Evolutionary conservation across 2,329 filamentous ascomycete species (phyloP).

Genomic region (Penicillium sp.): DNA sequence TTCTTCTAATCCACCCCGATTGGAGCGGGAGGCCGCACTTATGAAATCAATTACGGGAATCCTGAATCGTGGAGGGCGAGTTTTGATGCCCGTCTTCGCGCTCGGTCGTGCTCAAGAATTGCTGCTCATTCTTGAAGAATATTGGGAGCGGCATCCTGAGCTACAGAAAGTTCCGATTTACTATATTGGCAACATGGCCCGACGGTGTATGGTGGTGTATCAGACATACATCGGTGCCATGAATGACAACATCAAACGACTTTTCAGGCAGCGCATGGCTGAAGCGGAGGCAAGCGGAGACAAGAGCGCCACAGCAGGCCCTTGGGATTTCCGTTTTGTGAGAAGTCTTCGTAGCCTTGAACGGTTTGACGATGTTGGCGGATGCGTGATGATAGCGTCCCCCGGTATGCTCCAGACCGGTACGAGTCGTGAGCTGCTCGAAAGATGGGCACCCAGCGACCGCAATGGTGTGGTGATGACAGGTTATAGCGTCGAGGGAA

Average conservation of each 20-base stretch:
- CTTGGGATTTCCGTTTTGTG: constrained; percentile 96
- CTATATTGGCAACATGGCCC: constrained; percentile 89
- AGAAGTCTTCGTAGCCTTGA: constrained; percentile 88
- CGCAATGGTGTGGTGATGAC: constrained; percentile 99
- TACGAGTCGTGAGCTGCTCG: constrained; percentile 83
- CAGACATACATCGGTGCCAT: constrained; percentile 97
- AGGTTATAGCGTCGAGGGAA: constrained; percentile 96
- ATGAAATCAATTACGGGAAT: constrained; percentile 95
- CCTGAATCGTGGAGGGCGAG: constrained; percentile 83
- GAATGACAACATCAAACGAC: constrained; percentile 97
- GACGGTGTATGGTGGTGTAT: constrained; percentile 98
- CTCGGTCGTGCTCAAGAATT: constrained; percentile 90
- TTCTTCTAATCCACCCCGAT: constrained; percentile 80
- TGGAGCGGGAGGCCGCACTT: constrained; percentile 85
- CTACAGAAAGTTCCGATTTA: constrained; percentile 91
- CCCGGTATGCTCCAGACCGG: constrained; percentile 98
- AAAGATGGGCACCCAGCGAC: constrained; percentile 91
- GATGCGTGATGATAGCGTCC: constrained; percentile 94
- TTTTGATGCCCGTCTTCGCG: constrained; percentile 91
- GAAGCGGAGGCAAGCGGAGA: constrained; percentile 79
- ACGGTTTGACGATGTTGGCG: constrained; percentile 89
- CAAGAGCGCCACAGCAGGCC: constrained; percentile 62
- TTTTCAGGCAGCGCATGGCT: constrained; percentile 89
- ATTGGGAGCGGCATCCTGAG: constrained; percentile 85
- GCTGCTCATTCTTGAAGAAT: constrained; percentile 90